phyloP scores from a whole-genome alignment of 2,329 filamentous ascomycete species.

The Scedosporium dehoogii region DNA sequence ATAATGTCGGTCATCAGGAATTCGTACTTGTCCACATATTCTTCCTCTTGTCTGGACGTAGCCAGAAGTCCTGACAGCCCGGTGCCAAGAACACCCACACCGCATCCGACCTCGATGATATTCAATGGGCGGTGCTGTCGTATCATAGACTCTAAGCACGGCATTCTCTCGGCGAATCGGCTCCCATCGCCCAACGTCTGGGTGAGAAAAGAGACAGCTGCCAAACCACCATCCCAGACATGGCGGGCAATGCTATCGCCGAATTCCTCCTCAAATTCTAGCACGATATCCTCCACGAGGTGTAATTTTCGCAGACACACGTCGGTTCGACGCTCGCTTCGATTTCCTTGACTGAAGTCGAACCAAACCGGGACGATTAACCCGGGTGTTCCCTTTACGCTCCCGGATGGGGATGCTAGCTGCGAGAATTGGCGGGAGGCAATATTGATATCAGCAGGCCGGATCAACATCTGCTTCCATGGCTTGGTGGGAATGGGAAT shows the following conservation, averaged over 20 bases:
- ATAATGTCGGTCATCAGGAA: slow-evolving; percentile 46
- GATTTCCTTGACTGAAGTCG: slow-evolving; percentile 14
- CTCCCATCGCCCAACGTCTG: neutral
- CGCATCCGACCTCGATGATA: slow-evolving; percentile 46
- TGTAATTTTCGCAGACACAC: slow-evolving; percentile 13
- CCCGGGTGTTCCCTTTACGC: slow-evolving; percentile 14
- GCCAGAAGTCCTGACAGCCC: slow-evolving; percentile 30
- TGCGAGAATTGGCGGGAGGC: neutral
- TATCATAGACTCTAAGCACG: neutral
- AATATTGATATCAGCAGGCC: neutral
- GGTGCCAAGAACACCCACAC: slow-evolving; percentile 45
- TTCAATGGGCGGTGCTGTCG: slow-evolving; percentile 19
- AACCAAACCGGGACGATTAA: slow-evolving; percentile 35
- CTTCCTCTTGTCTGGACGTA: slow-evolving; percentile 6
- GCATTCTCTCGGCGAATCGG: neutral
- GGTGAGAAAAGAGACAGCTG: slow-evolving; percentile 27
- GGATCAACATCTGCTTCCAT: neutral
- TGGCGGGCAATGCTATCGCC: slow-evolving; percentile 51
- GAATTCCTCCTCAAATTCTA: slow-evolving; percentile 45
- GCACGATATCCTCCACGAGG: neutral
- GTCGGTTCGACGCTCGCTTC: slow-evolving; percentile 14
- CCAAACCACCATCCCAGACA: slow-evolving; percentile 47
- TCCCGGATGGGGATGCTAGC: neutral
- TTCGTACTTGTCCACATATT: slow-evolving; percentile 14
- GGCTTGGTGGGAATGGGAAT: neutral